Evolutionary conservation across 495 filamentous ascomycete genomes (phyloP).

Genomic region (Neurospora pannonica): DNA sequence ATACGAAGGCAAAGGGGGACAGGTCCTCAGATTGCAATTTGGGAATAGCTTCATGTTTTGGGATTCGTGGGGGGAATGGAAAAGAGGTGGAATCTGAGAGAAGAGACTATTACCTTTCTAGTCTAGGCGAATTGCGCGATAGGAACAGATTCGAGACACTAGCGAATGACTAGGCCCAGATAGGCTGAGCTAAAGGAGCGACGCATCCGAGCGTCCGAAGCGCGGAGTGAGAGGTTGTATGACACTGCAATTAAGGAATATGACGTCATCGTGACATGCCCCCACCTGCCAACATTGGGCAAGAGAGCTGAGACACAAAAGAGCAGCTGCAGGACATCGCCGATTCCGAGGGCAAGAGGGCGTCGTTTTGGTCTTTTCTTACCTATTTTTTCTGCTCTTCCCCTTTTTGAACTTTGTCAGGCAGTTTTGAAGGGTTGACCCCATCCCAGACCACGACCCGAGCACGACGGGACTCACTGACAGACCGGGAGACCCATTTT

Average conservation of each 20-base stretch:
- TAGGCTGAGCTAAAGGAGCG: background rate
- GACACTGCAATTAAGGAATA: background rate
- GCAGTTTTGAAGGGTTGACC: background rate
- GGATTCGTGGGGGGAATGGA: background rate
- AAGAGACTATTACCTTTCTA: background rate
- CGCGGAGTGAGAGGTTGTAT: background rate
- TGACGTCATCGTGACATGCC: background rate
- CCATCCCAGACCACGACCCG: background rate
- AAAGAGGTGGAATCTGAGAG: background rate
- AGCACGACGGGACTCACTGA: too few relatives aligned
- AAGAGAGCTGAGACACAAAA: background rate
- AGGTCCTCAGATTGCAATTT: background rate
- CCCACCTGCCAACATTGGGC: background rate
- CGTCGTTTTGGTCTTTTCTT: background rate
- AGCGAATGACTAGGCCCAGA: background rate
- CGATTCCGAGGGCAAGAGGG: background rate
- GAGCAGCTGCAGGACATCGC: background rate
- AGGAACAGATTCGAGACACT: background rate
- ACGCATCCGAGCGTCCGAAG: background rate
- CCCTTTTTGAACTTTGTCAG: background rate
- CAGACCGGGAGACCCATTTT: background rate
- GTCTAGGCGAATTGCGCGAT: background rate
- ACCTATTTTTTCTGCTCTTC: background rate
- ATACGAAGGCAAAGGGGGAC: background rate
- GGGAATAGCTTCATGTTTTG: background rate